Evolutionary conservation across 345 rosid species (phyloP).

Genomic region (Cardiospermum halicacabum): DNA sequence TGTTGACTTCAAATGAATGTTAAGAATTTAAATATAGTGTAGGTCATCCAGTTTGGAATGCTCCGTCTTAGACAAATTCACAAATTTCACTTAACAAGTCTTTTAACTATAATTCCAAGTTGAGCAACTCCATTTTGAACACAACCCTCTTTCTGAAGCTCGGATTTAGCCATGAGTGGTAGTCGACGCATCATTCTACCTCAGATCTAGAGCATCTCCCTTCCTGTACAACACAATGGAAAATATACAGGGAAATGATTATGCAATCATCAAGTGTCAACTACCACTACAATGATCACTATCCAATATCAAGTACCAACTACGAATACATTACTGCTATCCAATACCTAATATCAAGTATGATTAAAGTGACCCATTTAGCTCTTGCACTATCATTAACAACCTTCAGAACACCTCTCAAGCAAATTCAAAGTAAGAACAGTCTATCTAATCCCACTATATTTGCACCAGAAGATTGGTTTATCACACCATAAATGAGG

Average conservation of each 20-base stretch:
- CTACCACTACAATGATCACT: constrained; percentile 61
- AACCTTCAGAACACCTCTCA: constrained; percentile 28
- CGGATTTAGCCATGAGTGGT: constrained; percentile 49
- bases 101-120: constrained; percentile 34
- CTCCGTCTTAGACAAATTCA: constrained; percentile 33
- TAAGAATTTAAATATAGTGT: constrained; percentile 30
- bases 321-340: constrained; percentile 54
- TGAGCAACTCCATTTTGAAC: constrained; percentile 31
- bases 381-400: constrained; percentile 33
- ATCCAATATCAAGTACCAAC: constrained; percentile 39
- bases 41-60: constrained; percentile 19
- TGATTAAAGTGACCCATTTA: constrained; percentile 38
- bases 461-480: constrained; percentile 13
- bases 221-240: constrained; percentile 66
- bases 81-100: constrained; percentile 30
- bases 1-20: constrained; percentile 16
- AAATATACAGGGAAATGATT: constrained; percentile 69
- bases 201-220: constrained; percentile 50
- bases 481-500: constrained; percentile 13
- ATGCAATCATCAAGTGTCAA: constrained; percentile 54
- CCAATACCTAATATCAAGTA: constrained; percentile 52
- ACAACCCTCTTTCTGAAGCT: constrained; percentile 37
- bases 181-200: constrained; percentile 46
- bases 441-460: constrained; percentile 14
- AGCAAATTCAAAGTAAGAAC: constrained; percentile 30